phyloP scores from a whole-genome alignment of 768 basidiomycete species.

The Psilocybe tampanensis region DNA sequence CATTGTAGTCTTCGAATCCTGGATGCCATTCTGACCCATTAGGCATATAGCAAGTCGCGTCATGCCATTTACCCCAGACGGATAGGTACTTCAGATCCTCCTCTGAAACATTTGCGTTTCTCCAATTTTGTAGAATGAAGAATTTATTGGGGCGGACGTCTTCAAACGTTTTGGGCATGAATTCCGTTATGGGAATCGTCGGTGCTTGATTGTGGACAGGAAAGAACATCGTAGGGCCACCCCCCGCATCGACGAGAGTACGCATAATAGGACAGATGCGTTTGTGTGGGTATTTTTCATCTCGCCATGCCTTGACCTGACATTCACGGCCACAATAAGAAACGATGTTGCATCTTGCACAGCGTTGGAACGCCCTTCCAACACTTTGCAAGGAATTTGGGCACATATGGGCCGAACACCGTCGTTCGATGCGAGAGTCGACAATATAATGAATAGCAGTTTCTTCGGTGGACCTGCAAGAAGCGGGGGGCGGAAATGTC shows the following conservation, averaged over 20 bases:
- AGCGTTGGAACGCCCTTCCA: neutral
- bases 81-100: too few relatives aligned
- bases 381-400: neutral
- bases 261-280: neutral
- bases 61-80: too few relatives aligned
- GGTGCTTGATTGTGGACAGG: too few relatives aligned
- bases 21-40: neutral
- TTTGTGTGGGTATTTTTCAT: neutral
- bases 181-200: too few relatives aligned
- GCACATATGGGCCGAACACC: neutral
- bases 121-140: neutral
- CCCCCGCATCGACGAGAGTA: neutral
- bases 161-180: neutral
- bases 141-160: neutral
- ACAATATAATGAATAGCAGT: neutral
- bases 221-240: neutral
- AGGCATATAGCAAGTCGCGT: too few relatives aligned
- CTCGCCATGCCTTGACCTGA: neutral
- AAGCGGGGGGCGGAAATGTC: neutral
- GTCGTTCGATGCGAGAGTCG: neutral
- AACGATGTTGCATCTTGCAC: neutral
- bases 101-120: neutral
- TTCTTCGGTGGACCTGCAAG: neutral
- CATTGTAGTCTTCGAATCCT: neutral
- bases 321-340: neutral